phyloP scores from a whole-genome alignment of 1,284 basidiomycete species.

The Apiotrichum sp. region DNA sequence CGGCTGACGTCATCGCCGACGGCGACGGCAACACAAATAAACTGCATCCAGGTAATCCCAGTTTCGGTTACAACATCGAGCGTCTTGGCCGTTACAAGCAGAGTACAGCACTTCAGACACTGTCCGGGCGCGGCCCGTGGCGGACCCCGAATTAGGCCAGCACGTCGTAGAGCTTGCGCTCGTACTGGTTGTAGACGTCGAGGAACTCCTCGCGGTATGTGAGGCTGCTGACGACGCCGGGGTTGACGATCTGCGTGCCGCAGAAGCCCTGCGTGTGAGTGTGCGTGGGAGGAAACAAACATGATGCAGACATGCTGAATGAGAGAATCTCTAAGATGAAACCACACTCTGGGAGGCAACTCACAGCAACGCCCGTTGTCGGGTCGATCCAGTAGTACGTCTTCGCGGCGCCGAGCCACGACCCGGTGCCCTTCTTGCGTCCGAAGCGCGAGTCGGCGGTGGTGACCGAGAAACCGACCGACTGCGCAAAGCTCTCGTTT shows the following conservation, averaged over 20 bases:
- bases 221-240: not conserved
- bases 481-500: constrained; percentile 10
- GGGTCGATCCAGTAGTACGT: constrained; percentile 27
- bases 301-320: too few relatives aligned
- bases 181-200: constrained; percentile 27
- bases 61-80: too few relatives aligned
- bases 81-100: too few relatives aligned
- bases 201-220: constrained; percentile 20
- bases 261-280: constrained; percentile 17
- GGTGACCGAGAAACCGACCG: constrained; percentile 11
- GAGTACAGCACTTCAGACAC: too few relatives aligned
- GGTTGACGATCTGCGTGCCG: constrained; percentile 22
- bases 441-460: constrained; percentile 14
- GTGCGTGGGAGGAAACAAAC: too few relatives aligned
- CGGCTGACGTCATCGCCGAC: too few relatives aligned
- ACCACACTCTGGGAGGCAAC: not conserved
- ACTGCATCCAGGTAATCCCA: too few relatives aligned
- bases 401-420: constrained; percentile 23
- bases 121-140: too few relatives aligned
- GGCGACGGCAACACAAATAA: too few relatives aligned
- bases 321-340: too few relatives aligned
- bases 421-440: constrained; percentile 18
- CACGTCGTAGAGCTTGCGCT: constrained; percentile 29
- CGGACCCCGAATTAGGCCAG: constrained; percentile 7
- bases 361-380: constrained; percentile 17